These are phyloP conservation scores for Erucastrum elatum DNA, from an alignment of 345 rosid genomes.

Conservation along the genomic window DNA sequence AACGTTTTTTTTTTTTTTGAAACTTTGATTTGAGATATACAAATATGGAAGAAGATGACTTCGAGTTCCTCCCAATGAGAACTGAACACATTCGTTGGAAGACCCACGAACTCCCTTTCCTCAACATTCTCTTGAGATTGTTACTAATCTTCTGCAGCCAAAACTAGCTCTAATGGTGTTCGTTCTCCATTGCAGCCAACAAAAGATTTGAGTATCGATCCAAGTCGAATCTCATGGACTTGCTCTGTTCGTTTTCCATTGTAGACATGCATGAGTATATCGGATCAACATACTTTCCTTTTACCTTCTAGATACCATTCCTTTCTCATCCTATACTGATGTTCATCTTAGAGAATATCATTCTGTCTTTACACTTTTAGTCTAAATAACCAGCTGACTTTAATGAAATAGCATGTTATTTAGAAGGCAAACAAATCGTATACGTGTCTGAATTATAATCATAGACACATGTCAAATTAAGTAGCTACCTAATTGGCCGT, in stretches of 20 bases:
- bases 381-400: not conserved
- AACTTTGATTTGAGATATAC: not conserved
- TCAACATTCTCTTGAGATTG: not conserved
- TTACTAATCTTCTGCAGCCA: conserved; percentile 23
- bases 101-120: not conserved
- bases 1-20: not conserved
- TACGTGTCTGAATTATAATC: not conserved
- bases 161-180: conserved; percentile 45
- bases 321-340: not conserved
- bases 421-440: not conserved
- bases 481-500: not conserved
- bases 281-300: not conserved
- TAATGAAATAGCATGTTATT: not conserved
- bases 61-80: not conserved
- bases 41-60: not conserved
- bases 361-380: not conserved
- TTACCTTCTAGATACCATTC: not conserved
- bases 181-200: conserved; percentile 34
- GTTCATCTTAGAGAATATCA: not conserved
- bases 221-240: conserved; percentile 53
- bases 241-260: conserved; percentile 59
- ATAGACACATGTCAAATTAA: not conserved
- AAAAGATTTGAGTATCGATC: conserved; percentile 40
- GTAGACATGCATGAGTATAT: conserved; percentile 37
- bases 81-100: not conserved